Base-by-base conservation (phyloP, 2,329 filamentous ascomycete species). In the Cyphellophora europaea region DNA sequence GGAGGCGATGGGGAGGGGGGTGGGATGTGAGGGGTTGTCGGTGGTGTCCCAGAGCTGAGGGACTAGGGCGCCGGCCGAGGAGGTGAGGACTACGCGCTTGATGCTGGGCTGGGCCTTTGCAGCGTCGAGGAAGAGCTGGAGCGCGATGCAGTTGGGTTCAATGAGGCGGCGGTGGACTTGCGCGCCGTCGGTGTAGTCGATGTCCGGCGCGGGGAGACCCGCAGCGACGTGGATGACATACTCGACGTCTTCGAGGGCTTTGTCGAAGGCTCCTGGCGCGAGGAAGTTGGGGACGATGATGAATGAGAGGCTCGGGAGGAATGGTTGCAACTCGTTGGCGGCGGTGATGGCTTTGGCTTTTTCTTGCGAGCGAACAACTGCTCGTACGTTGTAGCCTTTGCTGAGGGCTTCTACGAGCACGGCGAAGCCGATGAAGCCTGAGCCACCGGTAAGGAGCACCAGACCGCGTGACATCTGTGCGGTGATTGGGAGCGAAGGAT, bases 21-120 rank as follows among this genome's bases (percentile, higher is more conserved):
- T n/a, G n/a, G n/a, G n/a, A n/a, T n/a, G n/a, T n/a, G n/a, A n/a
- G n/a, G n/a, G n/a, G n/a, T n/a, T n/a, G n/a, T n/a, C n/a, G n/a
- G n/a, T n/a, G n/a, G n/a, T n/a, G n/a, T n/a, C n/a, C n/a, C 6
- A 4, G 8, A 17, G 34, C 17, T n/a, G 10, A 35, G 32, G 32
- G 34, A 62, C 43, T 18, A 70, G 61, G 25, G 60, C 53, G 3
- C 65, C 68, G 40, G 70, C 67, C 11, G 65, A 69, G 35, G 61
- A 66, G 11, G 67, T 71, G 8, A 68, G 53, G 4, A 72, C 59
- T n/a, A 71, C 54, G 15, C 63, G 53, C 27, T 47, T 49, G 6
- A 55, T 41, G 10, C 38, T 27, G 1, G 49, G 40, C 2, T 46
- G 39, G 19, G 39, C 28, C 4, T 36, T 38, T 1, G 47, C 37